Evolutionary conservation across 192 early-diverging fungal species (phyloP).

Genomic region (Coemansia sp.): DNA sequence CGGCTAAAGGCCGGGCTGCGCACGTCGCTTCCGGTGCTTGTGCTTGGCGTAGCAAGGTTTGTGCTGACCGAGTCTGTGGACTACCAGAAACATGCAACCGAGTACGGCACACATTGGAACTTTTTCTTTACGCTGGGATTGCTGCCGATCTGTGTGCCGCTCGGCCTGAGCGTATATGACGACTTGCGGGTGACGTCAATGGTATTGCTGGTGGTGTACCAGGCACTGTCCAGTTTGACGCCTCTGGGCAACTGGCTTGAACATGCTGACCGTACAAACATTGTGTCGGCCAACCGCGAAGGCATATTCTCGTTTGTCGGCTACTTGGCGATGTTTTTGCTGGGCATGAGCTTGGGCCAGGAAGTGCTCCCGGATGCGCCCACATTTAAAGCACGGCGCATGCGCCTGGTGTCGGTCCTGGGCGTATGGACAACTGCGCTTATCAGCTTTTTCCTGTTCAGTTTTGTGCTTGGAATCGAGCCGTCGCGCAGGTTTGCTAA

Average conservation of each 20-base stretch:
- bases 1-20: conserved; percentile 56
- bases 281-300: conserved; percentile 87
- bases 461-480: conserved; percentile 58
- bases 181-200: conserved; percentile 61
- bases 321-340: conserved; percentile 79
- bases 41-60: conserved; percentile 72
- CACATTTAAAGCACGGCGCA: conserved; percentile 42
- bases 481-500: conserved; percentile 78
- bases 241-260: conserved; percentile 75
- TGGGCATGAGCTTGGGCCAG: conserved; percentile 73
- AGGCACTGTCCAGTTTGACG: conserved; percentile 55
- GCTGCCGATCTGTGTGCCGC: conserved; percentile 74
- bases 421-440: conserved; percentile 44
- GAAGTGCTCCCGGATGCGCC: conserved; percentile 57
- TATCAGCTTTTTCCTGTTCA: conserved; percentile 53
- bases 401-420: conserved; percentile 55
- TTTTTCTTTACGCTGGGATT: conserved; percentile 94
- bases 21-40: conserved; percentile 65
- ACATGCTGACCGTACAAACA: conserved; percentile 65
- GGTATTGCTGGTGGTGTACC: conserved; percentile 62
- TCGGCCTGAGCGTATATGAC: conserved; percentile 58
- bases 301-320: conserved; percentile 84
- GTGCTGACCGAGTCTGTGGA: conserved; percentile 76
- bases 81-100: conserved; percentile 92
- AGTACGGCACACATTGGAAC: conserved; percentile 99